phyloP scores from a whole-genome alignment of 2,329 filamentous ascomycete genomes.

The Albifimbria verrucaria region DNA sequence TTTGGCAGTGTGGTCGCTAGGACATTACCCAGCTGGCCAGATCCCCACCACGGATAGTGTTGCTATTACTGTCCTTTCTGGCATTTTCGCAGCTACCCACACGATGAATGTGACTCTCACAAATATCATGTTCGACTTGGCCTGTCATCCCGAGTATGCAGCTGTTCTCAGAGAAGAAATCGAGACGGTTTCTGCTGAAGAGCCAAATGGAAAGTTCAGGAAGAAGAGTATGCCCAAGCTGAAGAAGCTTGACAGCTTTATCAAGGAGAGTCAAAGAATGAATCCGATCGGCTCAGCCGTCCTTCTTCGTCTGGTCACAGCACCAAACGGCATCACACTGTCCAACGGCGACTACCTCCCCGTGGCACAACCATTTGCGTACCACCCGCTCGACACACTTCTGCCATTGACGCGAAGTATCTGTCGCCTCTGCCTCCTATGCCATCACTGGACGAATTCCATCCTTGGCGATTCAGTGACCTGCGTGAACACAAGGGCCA shows the following conservation, averaged over 20 bases:
- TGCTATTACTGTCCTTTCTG: background rate
- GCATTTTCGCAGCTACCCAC: background rate
- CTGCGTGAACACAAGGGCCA: background rate
- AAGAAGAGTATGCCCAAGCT: conserved; percentile 1
- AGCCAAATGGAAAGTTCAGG: background rate
- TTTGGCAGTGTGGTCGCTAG: background rate
- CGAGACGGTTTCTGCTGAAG: background rate
- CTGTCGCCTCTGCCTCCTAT: background rate
- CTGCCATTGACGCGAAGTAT: background rate
- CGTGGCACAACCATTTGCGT: background rate
- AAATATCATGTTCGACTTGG: conserved; percentile 4
- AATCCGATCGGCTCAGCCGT: background rate
- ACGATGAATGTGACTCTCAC: background rate
- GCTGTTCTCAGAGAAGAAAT: conserved; percentile 3
- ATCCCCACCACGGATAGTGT: background rate
- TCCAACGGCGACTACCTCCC: background rate
- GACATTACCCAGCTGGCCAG: background rate
- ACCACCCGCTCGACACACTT: background rate
- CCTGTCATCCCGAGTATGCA: conserved; percentile 3
- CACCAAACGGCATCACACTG: background rate
- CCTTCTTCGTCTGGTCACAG: background rate
- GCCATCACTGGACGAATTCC: background rate
- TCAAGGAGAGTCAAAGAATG: conserved; percentile 4
- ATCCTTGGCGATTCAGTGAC: background rate
- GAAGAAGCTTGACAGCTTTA: conserved; percentile 8